Evolutionary conservation across 495 filamentous ascomycete species (phyloP), one percentile per base, ranked within the genome.

Genomic region (Podospora bellae-mahoneyi): DNA sequence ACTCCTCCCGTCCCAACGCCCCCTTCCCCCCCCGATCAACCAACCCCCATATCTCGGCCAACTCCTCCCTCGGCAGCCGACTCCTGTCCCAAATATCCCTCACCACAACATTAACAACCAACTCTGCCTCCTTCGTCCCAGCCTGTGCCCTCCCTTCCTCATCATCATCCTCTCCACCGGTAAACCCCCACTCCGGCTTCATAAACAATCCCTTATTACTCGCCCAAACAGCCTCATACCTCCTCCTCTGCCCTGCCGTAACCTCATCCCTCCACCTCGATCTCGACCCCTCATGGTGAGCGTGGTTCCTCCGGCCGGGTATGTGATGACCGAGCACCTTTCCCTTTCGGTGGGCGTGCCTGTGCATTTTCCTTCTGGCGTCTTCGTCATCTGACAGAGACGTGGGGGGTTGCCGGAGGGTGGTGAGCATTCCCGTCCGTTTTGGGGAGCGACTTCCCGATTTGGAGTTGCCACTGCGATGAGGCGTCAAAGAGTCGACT

Each of bases 221-320:
- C 27, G 96, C 95, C 93, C 93, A 99, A 3, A 99, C 89, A 4
- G 93, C 96, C 79, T 98, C 95, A 73, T 98, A 98, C n/a, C 94
- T 84, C 72, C 91, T 92, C 53, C 93, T 84, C 73, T 97, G 92
- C 9, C 87, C 79, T 66, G 90, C 86, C 0, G 91, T 91, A 54
- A 98, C 84, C 64, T 87, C 83, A 67, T 91, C 89, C 34, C 89
- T 83, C 92, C 93, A 97, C n/a, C 91, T 85, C 73, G 89, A 91
- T 23, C 93, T 87, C 54, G 91, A 85, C 3, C 93, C 94, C 77
- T 98, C 94, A 73, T 91, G 89, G 75, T 97, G 93, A 70, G 94
- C 92, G 76, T 99, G 78, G 80, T 87, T 76, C 75, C 71, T 15
- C 7, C 39, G 5, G 72, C 69, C 62, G n/a, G 20, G 39, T 16